phyloP scores from a whole-genome alignment of 768 basidiomycete species.

The Suillus variegatus region DNA sequence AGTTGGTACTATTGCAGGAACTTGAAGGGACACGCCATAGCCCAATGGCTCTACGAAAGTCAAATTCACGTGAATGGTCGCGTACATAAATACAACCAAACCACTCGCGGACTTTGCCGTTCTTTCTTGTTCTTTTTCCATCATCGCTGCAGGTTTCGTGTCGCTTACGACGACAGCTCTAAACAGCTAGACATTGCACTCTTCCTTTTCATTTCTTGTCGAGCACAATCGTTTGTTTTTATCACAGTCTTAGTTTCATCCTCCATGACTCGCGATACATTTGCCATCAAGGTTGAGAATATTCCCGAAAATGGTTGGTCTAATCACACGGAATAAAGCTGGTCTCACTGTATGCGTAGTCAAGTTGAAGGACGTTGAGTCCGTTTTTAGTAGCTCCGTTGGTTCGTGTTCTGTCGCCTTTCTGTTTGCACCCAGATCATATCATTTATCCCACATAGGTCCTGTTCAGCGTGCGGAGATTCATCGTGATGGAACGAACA shows the following conservation, averaged over 20 bases:
- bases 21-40: background rate
- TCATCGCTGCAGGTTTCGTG: constrained; percentile 27
- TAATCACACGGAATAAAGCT: background rate
- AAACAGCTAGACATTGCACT: background rate
- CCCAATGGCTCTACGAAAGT: background rate
- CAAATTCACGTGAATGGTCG: constrained; percentile 14
- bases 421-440: background rate
- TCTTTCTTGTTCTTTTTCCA: constrained; percentile 27
- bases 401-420: constrained; percentile 36
- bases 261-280: constrained; percentile 34
- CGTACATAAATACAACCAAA: constrained; percentile 29
- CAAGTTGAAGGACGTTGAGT: constrained; percentile 48
- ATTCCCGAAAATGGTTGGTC: constrained; percentile 32
- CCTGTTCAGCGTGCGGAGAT: constrained; percentile 50
- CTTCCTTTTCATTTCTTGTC: constrained; percentile 1
- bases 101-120: constrained; percentile 21
- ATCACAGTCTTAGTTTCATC: constrained; percentile 16
- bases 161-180: background rate
- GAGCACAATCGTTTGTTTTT: constrained; percentile 10
- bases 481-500: constrained; percentile 34
- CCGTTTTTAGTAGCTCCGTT: constrained; percentile 58
- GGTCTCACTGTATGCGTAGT: constrained; percentile 20
- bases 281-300: constrained; percentile 49
- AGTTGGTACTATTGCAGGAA: too few species aligned
- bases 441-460: constrained; percentile 35